A percentile compares a stretch with the other conserved stretches of the same genome.
phyloP scores from a whole-genome alignment of 2,329 filamentous ascomycete species.

The Talaromyces amestolkiae region DNA sequence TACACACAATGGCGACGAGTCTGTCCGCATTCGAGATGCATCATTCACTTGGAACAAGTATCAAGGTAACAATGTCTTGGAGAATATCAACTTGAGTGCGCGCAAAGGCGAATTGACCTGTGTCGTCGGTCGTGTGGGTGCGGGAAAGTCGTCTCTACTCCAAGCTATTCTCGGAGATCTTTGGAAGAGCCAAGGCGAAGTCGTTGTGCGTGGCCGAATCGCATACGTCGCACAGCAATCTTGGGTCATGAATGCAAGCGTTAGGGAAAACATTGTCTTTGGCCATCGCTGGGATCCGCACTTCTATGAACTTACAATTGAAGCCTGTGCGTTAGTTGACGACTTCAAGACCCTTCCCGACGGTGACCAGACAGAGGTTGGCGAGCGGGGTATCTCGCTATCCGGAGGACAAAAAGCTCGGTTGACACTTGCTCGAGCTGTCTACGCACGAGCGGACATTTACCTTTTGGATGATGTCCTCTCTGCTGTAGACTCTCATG shows the following conservation, averaged over 20 bases:
- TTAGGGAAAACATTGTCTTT: conserved; percentile 96
- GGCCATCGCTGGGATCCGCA: conserved; percentile 89
- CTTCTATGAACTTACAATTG: conserved; percentile 91
- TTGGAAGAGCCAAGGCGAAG: conserved; percentile 82
- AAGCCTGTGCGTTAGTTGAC: conserved; percentile 84
- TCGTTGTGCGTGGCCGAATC: conserved; percentile 74
- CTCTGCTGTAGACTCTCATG: conserved; percentile 97
- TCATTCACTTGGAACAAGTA: conserved; percentile 95
- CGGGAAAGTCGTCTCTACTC: conserved; percentile 90
- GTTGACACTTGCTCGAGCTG: conserved; percentile 84
- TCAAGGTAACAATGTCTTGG: conserved; percentile 64
- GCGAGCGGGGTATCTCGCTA: conserved; percentile 91
- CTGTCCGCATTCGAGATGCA: conserved; percentile 76
- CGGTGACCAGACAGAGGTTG: conserved; percentile 93
- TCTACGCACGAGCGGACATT: conserved; percentile 94
- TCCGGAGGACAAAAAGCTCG: conserved; percentile 96
- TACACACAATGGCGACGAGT: conserved; percentile 77
- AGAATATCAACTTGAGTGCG: conserved; percentile 82
- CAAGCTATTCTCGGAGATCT: conserved; percentile 86
- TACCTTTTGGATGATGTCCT: conserved; percentile 93
- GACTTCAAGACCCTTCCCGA: conserved; percentile 92
- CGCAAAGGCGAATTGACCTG: conserved; percentile 92
- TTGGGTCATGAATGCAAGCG: conserved; percentile 97
- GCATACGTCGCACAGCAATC: conserved; percentile 91
- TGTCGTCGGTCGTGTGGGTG: conserved; percentile 88